Evolutionary conservation across 2,329 filamentous ascomycete genomes (phyloP), one percentile per base, ranked within the genome.

Genomic region (Pezicula neosporulosa): DNA sequence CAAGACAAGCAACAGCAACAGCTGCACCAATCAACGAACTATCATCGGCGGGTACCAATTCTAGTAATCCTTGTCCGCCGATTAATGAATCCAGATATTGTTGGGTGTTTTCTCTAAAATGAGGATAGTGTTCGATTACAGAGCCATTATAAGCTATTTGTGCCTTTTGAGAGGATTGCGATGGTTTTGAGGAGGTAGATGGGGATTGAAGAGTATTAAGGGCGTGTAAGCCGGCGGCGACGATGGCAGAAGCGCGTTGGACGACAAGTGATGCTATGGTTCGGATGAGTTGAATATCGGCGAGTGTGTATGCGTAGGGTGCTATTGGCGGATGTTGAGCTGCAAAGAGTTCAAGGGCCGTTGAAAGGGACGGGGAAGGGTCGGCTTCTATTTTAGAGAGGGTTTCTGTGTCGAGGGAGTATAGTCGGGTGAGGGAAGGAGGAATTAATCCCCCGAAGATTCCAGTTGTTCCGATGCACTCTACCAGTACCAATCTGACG

Each of bases 71-170:
- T 56, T 59, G 27, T 62, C 65, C 51, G 57, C 68, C 45, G 60
- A 83, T 76, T 8, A 92, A 71, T 37, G 75, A 71, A 60, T 90
- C 75, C 44, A 92, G 70, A 59, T 83, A 83, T 6, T 65, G 65
- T 66, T 92, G 87, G 61, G 84, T 85, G 39, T 72, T 75, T 30
- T 68, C 69, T 19, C 79, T 73, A 66, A 90, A 93, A 7, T 74
- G 72, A 0, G 89, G 87, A 63, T 92, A 93, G 60, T 86, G 85
- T 68, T 92, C 87, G 47, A 92, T 84, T 46, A 93, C 87, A 27
- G 85, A 87, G 42, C 89, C 89, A 63, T 90, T 91, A 69, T 86
- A 92, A 3, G 86, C 86, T n/a, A 93, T 81, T 2, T 80, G 77
- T 3, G 81, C 83, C 50, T 72, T 70, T 33, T 65, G 63, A 7